These are phyloP conservation scores for Nannochloropsis salina DNA, from an alignment of 108 stramenopile genomes.

Conservation along the genomic window DNA sequence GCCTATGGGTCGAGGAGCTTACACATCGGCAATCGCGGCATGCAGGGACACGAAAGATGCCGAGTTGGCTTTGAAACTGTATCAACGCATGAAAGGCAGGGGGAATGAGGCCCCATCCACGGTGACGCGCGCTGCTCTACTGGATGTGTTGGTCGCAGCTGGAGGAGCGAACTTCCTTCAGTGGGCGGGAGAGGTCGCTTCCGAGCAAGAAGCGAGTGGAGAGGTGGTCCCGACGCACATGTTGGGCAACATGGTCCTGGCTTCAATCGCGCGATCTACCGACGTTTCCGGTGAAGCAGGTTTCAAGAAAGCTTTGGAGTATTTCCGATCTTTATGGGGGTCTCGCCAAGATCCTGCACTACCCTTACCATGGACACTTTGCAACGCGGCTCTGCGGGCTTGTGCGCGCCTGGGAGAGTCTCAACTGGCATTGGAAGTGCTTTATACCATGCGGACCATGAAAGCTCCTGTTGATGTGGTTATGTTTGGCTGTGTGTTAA, in stretches of 20 bases:
- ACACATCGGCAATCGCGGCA: neutral
- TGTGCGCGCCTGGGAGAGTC: slow-evolving; percentile 9
- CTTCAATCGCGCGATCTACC: neutral
- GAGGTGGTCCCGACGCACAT: neutral
- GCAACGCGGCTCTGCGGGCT: neutral
- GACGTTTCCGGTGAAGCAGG: neutral
- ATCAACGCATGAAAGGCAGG: neutral
- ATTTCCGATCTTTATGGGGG: neutral
- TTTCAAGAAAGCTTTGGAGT: neutral
- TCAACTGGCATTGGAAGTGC: neutral
- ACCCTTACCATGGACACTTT: neutral
- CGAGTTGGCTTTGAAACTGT: neutral
- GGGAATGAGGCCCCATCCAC: slow-evolving; percentile 16
- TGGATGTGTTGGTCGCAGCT: slow-evolving; percentile 4
- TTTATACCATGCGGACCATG: neutral
- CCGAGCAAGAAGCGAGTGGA: slow-evolving; percentile 8
- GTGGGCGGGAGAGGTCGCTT: neutral
- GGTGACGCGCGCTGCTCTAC: neutral
- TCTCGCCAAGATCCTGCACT: neutral
- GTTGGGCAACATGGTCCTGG: neutral
- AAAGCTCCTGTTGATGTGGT: slow-evolving; percentile 5
- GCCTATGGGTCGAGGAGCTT: neutral
- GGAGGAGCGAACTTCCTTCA: neutral
- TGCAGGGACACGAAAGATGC: slow-evolving; percentile 10
- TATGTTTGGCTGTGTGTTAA: neutral